Evolutionary conservation across 495 filamentous ascomycete genomes (phyloP).

Genomic region (Acidiella bohemica): DNA sequence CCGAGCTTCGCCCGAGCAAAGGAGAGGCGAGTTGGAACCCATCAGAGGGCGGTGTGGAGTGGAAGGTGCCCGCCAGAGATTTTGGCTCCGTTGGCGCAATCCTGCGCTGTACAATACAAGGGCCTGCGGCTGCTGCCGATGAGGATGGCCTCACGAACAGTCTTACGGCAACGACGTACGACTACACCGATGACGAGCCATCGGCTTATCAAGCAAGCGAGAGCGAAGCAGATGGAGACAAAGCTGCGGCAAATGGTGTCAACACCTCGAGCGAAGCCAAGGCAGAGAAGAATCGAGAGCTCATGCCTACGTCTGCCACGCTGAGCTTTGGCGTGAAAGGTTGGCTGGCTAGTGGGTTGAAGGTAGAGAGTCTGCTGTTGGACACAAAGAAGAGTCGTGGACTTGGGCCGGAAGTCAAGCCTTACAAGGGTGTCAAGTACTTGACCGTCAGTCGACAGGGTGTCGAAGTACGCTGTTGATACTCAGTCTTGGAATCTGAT

Average conservation of each 20-base stretch:
- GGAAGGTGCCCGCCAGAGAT: constrained; percentile 65
- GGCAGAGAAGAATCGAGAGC: constrained; percentile 55
- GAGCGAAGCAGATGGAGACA: constrained; percentile 10
- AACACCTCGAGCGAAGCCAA: constrained; percentile 32
- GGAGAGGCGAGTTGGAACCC: constrained; percentile 74
- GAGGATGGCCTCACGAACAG: constrained; percentile 34
- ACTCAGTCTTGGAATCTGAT: too few relatives aligned
- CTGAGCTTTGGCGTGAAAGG: constrained; percentile 87
- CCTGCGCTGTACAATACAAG: constrained; percentile 66
- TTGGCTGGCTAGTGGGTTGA: constrained; percentile 89
- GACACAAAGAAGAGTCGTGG: constrained; percentile 78
- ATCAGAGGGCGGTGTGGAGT: constrained; percentile 60
- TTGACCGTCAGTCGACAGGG: constrained; percentile 76
- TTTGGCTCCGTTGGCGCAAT: constrained; percentile 44
- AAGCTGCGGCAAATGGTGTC: too few relatives aligned
- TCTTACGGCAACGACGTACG: constrained; percentile 26
- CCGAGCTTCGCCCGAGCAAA: constrained; percentile 65
- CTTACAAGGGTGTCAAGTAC: constrained; percentile 98
- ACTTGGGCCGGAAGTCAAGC: constrained; percentile 73
- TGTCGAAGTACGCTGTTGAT: constrained; percentile 68
- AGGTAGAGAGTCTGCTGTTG: constrained; percentile 75
- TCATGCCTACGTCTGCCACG: constrained; percentile 83
- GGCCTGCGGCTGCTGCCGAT: constrained; percentile 45
- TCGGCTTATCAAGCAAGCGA: constrained; percentile 36
- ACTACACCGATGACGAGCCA: constrained; percentile 47